These are phyloP conservation scores for Mortierella polycephala DNA, from an alignment of 371 early-diverging fungal species.

Conservation along the genomic window DNA sequence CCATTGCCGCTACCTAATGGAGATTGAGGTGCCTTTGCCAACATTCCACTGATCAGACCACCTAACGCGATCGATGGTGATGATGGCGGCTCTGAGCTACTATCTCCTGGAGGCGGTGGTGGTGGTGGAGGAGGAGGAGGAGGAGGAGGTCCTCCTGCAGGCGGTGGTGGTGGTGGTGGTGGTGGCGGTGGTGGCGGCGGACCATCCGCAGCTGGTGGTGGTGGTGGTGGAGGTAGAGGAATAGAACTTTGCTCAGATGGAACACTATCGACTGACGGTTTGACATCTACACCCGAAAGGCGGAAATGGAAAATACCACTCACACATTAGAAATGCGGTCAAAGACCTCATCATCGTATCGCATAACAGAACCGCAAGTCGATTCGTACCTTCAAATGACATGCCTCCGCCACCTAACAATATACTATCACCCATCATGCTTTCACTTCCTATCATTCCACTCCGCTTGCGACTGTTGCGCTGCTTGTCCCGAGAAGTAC, in stretches of 20 bases:
- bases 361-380: no score
- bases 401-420: no score
- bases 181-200: conserved; percentile 11
- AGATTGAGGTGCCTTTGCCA: conserved; percentile 4
- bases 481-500: neutral
- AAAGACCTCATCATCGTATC: no score
- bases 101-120: neutral
- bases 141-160: no score
- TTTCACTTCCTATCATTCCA: no score
- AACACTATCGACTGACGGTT: neutral
- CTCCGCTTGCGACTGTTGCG: neutral
- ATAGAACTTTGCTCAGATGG: neutral
- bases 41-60: conserved; percentile 24
- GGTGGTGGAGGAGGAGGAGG: conserved; percentile 28
- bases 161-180: no score
- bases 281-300: neutral
- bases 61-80: conserved; percentile 2
- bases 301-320: conserved; percentile 24
- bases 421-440: no score
- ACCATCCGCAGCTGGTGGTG: conserved; percentile 38
- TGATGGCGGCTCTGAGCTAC: neutral
- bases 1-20: conserved; percentile 5
- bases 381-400: no score
- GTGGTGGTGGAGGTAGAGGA: conserved; percentile 34
- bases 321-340: no score